Evolutionary conservation across 202 grass and related monocot genomes (phyloP).

Genomic region (Hordeum pubiflorum): DNA sequence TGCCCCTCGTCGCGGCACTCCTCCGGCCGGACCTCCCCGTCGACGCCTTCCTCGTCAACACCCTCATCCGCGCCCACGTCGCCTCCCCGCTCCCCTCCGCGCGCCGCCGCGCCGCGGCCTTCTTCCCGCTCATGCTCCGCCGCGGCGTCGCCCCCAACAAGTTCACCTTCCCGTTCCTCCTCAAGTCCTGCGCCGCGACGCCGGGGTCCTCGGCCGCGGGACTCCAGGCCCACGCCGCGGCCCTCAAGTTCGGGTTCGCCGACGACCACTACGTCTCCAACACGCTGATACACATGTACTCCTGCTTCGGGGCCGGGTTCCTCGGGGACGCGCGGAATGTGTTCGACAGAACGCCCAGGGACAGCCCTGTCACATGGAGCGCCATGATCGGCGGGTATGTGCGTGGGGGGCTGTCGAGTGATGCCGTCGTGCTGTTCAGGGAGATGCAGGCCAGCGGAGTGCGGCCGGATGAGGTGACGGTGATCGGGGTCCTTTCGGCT

Average conservation of each 20-base stretch:
- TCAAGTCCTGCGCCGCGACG: slow-evolving; percentile 51
- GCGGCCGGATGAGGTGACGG: slow-evolving; percentile 39
- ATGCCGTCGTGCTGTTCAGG: slow-evolving; percentile 47
- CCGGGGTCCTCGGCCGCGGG: not conserved
- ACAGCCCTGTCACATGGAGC: slow-evolving; percentile 62
- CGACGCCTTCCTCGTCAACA: slow-evolving; percentile 40
- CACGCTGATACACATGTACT: slow-evolving; percentile 72
- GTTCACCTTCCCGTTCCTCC: slow-evolving; percentile 76
- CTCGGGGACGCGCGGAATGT: slow-evolving; percentile 45
- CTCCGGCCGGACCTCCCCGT: slow-evolving; percentile 30
- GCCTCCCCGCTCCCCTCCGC: slow-evolving; percentile 39
- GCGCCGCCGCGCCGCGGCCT: slow-evolving; percentile 31
- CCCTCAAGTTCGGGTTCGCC: slow-evolving; percentile 61
- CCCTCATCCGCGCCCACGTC: slow-evolving; percentile 44
- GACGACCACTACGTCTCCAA: slow-evolving; percentile 53
- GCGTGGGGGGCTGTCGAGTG: slow-evolving; percentile 34
- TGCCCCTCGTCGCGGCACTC: slow-evolving; percentile 30
- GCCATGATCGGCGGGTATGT: slow-evolving; percentile 71
- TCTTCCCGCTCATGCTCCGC: slow-evolving; percentile 63
- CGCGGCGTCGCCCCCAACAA: slow-evolving; percentile 41
- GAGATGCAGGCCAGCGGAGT: slow-evolving; percentile 55
- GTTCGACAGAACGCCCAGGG: slow-evolving; percentile 55
- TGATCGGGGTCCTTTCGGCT: slow-evolving; percentile 41
- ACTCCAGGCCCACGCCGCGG: slow-evolving; percentile 43
- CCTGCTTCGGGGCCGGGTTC: slow-evolving; percentile 10